Conservation (phyloP, 129 eudicot genomes). For the Saposhnikovia divaricata region DNA sequence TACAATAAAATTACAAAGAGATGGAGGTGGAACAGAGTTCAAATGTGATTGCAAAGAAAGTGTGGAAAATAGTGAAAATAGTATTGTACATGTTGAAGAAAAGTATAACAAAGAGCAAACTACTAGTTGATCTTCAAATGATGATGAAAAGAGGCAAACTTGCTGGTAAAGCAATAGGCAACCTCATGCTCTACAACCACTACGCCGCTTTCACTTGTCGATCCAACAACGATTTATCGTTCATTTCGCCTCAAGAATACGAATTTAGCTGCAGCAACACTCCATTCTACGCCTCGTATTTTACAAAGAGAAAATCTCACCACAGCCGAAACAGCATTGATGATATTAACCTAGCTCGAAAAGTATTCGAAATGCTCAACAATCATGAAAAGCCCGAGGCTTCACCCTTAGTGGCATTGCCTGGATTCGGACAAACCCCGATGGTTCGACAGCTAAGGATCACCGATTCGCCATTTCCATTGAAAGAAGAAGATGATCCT, state of each 20-base stretch:
- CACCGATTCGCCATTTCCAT: conserved; percentile 29
- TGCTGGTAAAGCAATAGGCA: conserved; percentile 22
- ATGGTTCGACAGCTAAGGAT: conserved; percentile 22
- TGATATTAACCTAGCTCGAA: conserved; percentile 18
- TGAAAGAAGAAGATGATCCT: conserved; percentile 19
- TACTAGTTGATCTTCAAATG: conserved; percentile 17
- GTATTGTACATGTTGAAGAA: conserved; percentile 21
- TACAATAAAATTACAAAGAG: background rate
- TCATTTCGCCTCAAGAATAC: conserved; percentile 11
- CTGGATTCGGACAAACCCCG: conserved; percentile 25
- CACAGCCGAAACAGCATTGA: background rate
- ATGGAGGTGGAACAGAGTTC: conserved; percentile 18
- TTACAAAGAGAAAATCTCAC: conserved; percentile 13
- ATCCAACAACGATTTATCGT: conserved; percentile 14
- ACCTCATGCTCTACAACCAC: conserved; percentile 21
- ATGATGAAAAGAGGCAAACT: conserved; percentile 21
- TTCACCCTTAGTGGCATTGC: conserved; percentile 17
- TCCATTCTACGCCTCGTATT: conserved; percentile 17
- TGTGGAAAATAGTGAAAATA: conserved; percentile 19
- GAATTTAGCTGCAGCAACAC: conserved; percentile 38
- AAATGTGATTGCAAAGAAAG: conserved; percentile 17
- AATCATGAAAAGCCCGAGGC: conserved; percentile 9
- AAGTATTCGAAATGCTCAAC: conserved; percentile 28
- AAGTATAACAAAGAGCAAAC: conserved; percentile 22
- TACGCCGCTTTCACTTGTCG: conserved; percentile 20